Evolutionary conservation across 805 yeast species (phyloP).

Genomic region (Hanseniaspora meyeri): DNA sequence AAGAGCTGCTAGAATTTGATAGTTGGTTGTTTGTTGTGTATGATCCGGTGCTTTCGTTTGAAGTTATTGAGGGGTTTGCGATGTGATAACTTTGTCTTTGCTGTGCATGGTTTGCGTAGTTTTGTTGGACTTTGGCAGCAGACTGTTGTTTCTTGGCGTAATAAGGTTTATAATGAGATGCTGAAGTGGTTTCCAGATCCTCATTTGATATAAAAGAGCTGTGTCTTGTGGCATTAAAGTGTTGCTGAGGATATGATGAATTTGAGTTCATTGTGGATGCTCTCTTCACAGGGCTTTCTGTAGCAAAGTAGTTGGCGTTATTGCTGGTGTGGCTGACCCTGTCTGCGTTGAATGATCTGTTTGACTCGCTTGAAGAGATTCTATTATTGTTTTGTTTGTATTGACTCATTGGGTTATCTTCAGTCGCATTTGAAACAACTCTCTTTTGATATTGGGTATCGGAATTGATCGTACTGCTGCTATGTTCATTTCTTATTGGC

Average conservation of each 20-base stretch:
- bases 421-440: slow-evolving; percentile 1
- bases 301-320: background rate
- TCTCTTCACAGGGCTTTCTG: background rate
- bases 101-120: background rate
- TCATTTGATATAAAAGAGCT: slow-evolving; percentile 3
- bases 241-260: background rate
- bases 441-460: background rate
- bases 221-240: background rate
- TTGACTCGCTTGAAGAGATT: background rate
- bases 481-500: background rate
- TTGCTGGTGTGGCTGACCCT: background rate
- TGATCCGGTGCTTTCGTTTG: background rate
- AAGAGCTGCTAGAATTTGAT: background rate
- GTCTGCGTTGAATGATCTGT: background rate
- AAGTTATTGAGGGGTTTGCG: background rate
- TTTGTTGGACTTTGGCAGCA: background rate
- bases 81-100: slow-evolving; percentile 7
- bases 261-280: background rate
- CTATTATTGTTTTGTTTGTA: background rate
- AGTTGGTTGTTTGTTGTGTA: background rate
- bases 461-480: background rate
- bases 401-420: background rate
- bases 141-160: slow-evolving; percentile 9
- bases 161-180: slow-evolving; percentile 6
- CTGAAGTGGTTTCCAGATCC: background rate